These are phyloP conservation scores for Penicillium thymicola DNA, from an alignment of 2,329 filamentous ascomycete species.

Conservation along the genomic window DNA sequence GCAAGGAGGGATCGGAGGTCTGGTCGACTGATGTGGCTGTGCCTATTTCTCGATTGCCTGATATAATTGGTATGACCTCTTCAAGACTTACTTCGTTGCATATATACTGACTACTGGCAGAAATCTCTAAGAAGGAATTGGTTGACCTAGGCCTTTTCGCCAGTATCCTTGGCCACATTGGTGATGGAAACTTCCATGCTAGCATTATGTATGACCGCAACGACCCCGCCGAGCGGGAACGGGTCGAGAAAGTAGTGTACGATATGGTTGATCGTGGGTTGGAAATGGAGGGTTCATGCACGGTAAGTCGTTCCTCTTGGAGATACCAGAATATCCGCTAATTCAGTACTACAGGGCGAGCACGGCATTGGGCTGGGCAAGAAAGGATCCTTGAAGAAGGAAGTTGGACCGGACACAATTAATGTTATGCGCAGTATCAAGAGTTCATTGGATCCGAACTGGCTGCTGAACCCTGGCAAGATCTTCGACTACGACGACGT, in stretches of 20 bases:
- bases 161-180: slow-evolving; percentile 83
- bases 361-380: slow-evolving; percentile 84
- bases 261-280: slow-evolving; percentile 88
- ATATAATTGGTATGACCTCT: slow-evolving; percentile 54
- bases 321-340: slow-evolving; percentile 1
- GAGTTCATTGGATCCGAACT: slow-evolving; percentile 73
- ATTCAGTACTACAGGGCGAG: slow-evolving; percentile 56
- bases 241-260: slow-evolving; percentile 77
- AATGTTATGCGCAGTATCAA: slow-evolving; percentile 84
- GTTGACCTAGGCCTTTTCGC: slow-evolving; percentile 82
- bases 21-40: slow-evolving; percentile 63
- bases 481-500: slow-evolving; percentile 62
- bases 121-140: slow-evolving; percentile 85
- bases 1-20: slow-evolving; percentile 55
- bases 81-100: not conserved
- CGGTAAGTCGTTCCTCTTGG: slow-evolving; percentile 40
- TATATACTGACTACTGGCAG: slow-evolving; percentile 41
- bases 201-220: slow-evolving; percentile 81
- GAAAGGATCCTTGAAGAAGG: slow-evolving; percentile 73
- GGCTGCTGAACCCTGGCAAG: slow-evolving; percentile 90
- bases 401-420: slow-evolving; percentile 76
- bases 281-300: slow-evolving; percentile 92
- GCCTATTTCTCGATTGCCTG: slow-evolving; percentile 58
- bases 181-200: slow-evolving; percentile 92
- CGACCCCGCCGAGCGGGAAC: slow-evolving; percentile 65